These are phyloP conservation scores for Epichloe typhina DNA, from an alignment of 2,329 filamentous ascomycete species.

Conservation along the genomic window DNA sequence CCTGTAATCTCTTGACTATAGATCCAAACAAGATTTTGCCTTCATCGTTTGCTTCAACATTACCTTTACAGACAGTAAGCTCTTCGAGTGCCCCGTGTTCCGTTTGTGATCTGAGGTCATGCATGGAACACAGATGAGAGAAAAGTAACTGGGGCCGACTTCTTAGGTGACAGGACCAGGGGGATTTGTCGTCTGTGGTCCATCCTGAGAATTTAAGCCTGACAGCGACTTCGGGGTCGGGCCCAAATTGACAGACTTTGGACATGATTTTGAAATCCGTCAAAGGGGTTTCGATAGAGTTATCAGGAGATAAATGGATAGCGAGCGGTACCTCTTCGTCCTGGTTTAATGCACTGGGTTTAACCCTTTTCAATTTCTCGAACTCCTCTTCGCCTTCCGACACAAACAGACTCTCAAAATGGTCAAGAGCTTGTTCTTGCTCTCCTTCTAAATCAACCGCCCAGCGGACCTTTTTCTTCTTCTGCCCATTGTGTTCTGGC, in stretches of 20 bases:
- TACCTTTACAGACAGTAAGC: conserved; percentile 10
- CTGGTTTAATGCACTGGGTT: not conserved
- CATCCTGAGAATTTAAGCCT: conserved; percentile 8
- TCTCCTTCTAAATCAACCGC: not conserved
- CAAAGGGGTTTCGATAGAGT: not conserved
- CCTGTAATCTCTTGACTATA: conserved; percentile 21
- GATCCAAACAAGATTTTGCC: conserved; percentile 11
- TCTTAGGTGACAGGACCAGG: conserved; percentile 17
- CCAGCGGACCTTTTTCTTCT: conserved; percentile 5
- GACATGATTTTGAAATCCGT: not conserved
- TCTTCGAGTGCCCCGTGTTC: conserved; percentile 4
- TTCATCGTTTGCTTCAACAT: conserved; percentile 5
- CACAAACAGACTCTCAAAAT: conserved; percentile 3
- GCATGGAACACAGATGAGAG: conserved; percentile 20
- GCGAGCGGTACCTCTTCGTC: not conserved
- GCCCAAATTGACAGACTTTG: conserved; percentile 9
- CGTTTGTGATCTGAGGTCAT: conserved; percentile 16
- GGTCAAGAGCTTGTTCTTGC: not conserved
- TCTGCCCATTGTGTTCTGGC: not conserved
- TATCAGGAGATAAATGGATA: not conserved
- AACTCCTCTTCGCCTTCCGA: not conserved
- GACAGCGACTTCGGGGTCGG: not conserved
- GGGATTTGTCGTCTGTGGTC: conserved; percentile 5
- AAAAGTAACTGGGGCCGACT: conserved; percentile 16
- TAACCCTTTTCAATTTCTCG: not conserved